Percentiles rank a stretch among this genome's conserved stretches.
These are phyloP conservation scores for Dendrobium officinale DNA, from an alignment of 106 monocot species.

Conservation along the genomic window DNA sequence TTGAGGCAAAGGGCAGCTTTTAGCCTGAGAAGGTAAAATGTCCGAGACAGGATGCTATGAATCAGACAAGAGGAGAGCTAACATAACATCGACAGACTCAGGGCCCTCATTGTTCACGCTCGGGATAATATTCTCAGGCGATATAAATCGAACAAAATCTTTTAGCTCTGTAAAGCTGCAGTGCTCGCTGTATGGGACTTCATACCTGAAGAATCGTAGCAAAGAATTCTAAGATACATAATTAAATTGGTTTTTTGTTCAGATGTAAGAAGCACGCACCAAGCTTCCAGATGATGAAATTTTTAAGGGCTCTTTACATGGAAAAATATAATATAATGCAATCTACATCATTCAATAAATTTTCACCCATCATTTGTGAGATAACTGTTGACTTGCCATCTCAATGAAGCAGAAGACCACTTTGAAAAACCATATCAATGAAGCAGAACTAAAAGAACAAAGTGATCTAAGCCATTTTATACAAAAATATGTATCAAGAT, in stretches of 20 bases:
- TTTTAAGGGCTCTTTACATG: no score
- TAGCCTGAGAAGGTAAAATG: not conserved
- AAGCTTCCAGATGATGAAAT: not conserved
- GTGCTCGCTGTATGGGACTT: slow-evolving; percentile 98
- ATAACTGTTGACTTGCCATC: no score
- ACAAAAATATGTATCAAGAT: no score
- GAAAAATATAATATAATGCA: not conserved
- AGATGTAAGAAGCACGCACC: not conserved
- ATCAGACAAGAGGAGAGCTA: slow-evolving; percentile 55
- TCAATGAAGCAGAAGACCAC: no score
- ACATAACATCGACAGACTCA: slow-evolving; percentile 65
- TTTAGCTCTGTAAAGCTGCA: slow-evolving; percentile 75
- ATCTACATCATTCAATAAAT: not conserved
- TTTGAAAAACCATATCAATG: no score
- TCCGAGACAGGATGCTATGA: not conserved
- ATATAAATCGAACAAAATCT: slow-evolving; percentile 74
- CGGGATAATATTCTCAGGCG: slow-evolving; percentile 82
- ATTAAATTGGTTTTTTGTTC: not conserved
- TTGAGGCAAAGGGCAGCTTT: no score
- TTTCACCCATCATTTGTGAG: no score
- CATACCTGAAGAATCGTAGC: slow-evolving; percentile 46
- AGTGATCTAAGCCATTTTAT: no score
- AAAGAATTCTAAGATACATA: slow-evolving; percentile 3
- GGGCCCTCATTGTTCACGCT: slow-evolving; percentile 89
- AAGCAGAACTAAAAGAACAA: no score